Percentiles rank a stretch among this genome's conserved stretches.
These are phyloP conservation scores for Plantago ovata DNA, from an alignment of 257 asterid species.

Conservation along the genomic window DNA sequence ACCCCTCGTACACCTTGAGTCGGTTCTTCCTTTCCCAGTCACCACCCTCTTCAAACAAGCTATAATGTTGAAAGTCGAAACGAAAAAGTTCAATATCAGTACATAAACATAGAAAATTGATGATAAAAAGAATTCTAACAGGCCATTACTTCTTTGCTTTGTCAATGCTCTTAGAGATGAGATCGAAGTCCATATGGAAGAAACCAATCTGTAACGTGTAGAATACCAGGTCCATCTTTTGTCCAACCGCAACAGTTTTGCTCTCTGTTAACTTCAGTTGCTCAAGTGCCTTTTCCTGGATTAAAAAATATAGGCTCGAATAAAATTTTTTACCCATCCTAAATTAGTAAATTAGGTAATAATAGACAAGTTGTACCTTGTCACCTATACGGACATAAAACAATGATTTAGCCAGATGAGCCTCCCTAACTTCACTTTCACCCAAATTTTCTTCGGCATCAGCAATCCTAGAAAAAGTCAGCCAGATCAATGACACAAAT, in stretches of 20 bases:
- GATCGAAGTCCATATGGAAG: conserved; percentile 89
- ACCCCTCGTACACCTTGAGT: conserved; percentile 90
- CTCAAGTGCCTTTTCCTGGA: conserved; percentile 91
- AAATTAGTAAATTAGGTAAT: not conserved
- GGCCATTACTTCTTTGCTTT: conserved; percentile 95
- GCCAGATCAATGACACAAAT: conserved; percentile 11
- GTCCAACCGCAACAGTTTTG: conserved; percentile 98
- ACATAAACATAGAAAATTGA: not conserved
- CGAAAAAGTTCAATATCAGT: conserved; percentile 13
- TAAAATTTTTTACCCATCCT: not conserved
- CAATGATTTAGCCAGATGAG: conserved; percentile 83
- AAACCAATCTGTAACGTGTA: conserved; percentile 75
- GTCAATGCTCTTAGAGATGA: conserved; percentile 88
- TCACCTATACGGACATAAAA: conserved; percentile 73
- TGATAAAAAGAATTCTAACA: not conserved
- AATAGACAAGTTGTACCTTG: conserved; percentile 35
- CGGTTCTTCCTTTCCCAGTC: conserved; percentile 99
- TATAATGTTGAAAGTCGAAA: conserved; percentile 33
- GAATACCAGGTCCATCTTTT: conserved; percentile 97
- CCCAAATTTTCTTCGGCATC: conserved; percentile 96
- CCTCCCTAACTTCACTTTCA: conserved; percentile 95
- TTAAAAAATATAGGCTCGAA: conserved; percentile 10
- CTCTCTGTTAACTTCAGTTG: conserved; percentile 89
- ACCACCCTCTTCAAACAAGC: conserved; percentile 97
- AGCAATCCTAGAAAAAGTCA: conserved; percentile 57